Base-by-base conservation (phyloP, 805 yeast species). In the Hagleromyces aurorensis region DNA sequence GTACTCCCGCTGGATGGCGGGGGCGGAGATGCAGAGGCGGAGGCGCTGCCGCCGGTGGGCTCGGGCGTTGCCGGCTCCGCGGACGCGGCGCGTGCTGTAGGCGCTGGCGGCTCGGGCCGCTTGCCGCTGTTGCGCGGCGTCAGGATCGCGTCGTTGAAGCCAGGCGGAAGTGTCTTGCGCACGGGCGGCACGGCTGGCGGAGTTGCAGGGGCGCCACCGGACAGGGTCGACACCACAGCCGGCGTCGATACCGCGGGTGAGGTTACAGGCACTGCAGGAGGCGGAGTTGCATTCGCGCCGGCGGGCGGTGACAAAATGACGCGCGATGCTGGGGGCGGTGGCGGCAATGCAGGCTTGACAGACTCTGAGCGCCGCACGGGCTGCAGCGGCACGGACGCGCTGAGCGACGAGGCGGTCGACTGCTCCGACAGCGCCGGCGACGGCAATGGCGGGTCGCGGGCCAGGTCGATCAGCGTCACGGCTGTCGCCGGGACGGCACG, bases 141-240 rank as follows among this genome's bases (percentile, higher is more conserved):
- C 24, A 62, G 34, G 6, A 62, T 38, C 3, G 48, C 20, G 14
- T 50, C 59, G 18, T 51, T 46, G 25, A 52, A 59, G 0, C 66
- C 65, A 6, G 66, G 67, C 16, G 66, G 66, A 4, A 59, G 45
- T 10, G 46, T 30, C 29, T 51, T 55, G 24, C 61, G 46, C 13
- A 61, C 47, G 6, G 49, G 47, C 7, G 60, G 59, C 3, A 44
- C 50, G 10, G 57, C 48, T 16, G 62, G 60, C 5, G 54, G 51
- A 9, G 32, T 24, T n/a, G 44, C 36, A 10, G 34, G 28, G n/a
- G n/a, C n/a, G n/a, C n/a, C n/a, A n/a, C n/a, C n/a, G n/a, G n/a
- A n/a, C n/a, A n/a, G 9, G 13, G 25, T 15, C 7, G 17, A 10
- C 6, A 25, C n/a, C 2, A 6, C 9, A 2, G 18, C 5, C 13